Evolutionary conservation across 441 rosid species (phyloP).

Genomic region (Populus tomentosa): DNA sequence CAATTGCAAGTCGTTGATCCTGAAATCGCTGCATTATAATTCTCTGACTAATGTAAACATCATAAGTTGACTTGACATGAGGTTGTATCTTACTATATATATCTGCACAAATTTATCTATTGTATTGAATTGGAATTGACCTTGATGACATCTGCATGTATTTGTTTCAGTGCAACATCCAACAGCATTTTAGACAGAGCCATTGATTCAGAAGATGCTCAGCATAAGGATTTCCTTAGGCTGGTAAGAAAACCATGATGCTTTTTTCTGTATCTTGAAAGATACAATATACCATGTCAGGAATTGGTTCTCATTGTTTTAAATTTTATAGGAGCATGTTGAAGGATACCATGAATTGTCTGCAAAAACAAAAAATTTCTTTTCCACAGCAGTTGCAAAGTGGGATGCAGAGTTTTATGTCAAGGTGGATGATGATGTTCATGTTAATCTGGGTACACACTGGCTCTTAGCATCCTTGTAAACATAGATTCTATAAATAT

Average conservation of each 20-base stretch:
- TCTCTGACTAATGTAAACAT: not conserved
- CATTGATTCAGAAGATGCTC: constrained; percentile 90
- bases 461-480: not conserved
- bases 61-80: not conserved
- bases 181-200: constrained; percentile 93
- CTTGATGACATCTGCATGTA: constrained; percentile 9
- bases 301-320: not conserved
- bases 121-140: constrained; percentile 8
- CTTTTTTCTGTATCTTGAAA: not conserved
- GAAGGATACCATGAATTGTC: constrained; percentile 98
- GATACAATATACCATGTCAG: not conserved
- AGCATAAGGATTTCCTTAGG: constrained; percentile 93
- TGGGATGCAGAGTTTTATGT: constrained; percentile 94
- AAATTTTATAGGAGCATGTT: constrained; percentile 63
- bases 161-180: constrained; percentile 73
- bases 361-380: constrained; percentile 87
- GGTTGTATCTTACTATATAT: not conserved
- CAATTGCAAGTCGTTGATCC: not conserved
- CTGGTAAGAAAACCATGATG: constrained; percentile 45
- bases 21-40: not conserved
- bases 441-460: constrained; percentile 81
- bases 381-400: constrained; percentile 80
- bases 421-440: constrained; percentile 98
- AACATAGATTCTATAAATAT: not conserved
- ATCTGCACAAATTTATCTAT: not conserved